Evolutionary conservation across 805 yeast species (phyloP), one percentile per base, ranked within the genome.

Genomic region (Sugiyamaella smithiae): DNA sequence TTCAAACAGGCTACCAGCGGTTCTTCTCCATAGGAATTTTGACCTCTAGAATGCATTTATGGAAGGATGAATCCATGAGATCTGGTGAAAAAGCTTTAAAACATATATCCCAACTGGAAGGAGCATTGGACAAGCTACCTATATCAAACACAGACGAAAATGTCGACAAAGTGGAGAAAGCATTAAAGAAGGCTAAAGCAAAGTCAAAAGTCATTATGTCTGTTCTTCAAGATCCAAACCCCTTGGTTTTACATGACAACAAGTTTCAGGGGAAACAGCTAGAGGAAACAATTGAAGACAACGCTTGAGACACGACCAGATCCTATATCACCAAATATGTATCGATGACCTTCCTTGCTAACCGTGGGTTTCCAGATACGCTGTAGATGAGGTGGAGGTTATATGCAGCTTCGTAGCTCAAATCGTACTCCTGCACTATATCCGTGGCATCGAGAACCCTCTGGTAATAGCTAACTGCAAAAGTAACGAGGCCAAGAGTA

Each of bases 391-490:
- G 72, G 26, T 82, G 75, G 57, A 89, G 68, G 61, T 91, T 91
- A 61, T 90, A 88, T 1, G 97, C 97, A 0, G 97, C 86, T 55
- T 88, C 96, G 56, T 70, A 68, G 64, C 76, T 80, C 52, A 90
- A 61, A 62, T 84, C 87, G 43, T 76, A 80, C 43, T 78, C 82
- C 11, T 62, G 64, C n/a, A 75, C 74, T 6, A 62, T 55, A 24
- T 69, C 71, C 1, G 19, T 32, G 42, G 64, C 67, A 26, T 53
- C 63, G 40, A 89, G 65, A 1, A 86, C 97, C 48, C 74, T 76
- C 36, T 84, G 77, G 63, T 93, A 93, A 59, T 82, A 88, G 17
- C 69, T 72, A 4, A 84, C 73, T 0, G 99, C 98, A 24, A 85
- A 68, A 0, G 87, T 71, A 7, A 80, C 76, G 25, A 93, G 71